These are phyloP conservation scores for Rhodocollybia butyracea DNA, from an alignment of 768 basidiomycete species.

Conservation along the genomic window DNA sequence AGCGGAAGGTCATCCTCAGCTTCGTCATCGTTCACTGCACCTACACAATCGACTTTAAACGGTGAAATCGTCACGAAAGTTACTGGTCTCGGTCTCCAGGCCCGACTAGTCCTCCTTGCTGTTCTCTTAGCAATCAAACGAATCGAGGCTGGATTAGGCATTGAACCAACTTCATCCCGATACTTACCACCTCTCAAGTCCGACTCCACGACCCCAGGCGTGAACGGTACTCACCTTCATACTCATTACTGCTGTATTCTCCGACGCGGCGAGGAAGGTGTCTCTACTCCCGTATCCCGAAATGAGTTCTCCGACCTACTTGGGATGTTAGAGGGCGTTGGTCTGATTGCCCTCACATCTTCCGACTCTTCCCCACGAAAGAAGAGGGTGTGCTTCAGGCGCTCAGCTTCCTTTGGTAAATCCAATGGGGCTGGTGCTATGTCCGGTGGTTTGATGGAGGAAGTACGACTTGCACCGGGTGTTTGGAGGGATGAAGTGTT, in stretches of 20 bases:
- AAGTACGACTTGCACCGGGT: slow-evolving; percentile 58
- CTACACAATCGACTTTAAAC: slow-evolving; percentile 19
- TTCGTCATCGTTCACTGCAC: slow-evolving; percentile 18
- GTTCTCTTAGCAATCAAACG: slow-evolving; percentile 67
- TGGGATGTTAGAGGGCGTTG: slow-evolving; percentile 70
- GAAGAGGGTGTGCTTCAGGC: slow-evolving; percentile 49
- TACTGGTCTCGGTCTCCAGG: slow-evolving; percentile 67
- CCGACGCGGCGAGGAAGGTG: slow-evolving; percentile 44
- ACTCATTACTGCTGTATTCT: slow-evolving; percentile 61
- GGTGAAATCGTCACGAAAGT: slow-evolving; percentile 69
- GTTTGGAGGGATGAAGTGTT: slow-evolving; percentile 66
- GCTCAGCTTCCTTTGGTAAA: slow-evolving; percentile 52
- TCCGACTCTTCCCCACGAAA: slow-evolving; percentile 37
- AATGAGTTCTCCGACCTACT: slow-evolving; percentile 76
- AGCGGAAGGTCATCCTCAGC: slow-evolving; percentile 6
- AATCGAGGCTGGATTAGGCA: slow-evolving; percentile 50
- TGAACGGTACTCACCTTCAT: slow-evolving; percentile 65
- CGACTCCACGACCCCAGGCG: slow-evolving; percentile 32
- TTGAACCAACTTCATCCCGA: slow-evolving; percentile 30
- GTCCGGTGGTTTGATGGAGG: slow-evolving; percentile 29
- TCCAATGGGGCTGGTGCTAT: slow-evolving; percentile 19
- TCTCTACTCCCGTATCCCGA: slow-evolving; percentile 62
- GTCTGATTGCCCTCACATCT: slow-evolving; percentile 48
- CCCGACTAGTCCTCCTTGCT: slow-evolving; percentile 64
- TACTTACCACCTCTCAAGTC: slow-evolving; percentile 41